phyloP scores from a whole-genome alignment of 495 filamentous ascomycete genomes.

The Durotheca rogersii region DNA sequence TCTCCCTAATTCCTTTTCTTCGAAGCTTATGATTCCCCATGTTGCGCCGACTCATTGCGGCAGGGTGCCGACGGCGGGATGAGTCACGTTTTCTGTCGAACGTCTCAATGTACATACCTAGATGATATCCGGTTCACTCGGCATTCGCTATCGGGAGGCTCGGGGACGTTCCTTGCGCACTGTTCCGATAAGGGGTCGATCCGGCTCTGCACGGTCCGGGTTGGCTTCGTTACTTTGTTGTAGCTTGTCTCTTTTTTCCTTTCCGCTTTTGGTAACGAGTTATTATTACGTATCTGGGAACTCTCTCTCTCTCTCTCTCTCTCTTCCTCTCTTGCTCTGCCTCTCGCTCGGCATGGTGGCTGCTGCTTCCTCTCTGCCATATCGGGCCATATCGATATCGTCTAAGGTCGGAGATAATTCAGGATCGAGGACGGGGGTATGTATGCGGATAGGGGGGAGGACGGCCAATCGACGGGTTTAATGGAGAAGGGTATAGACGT shows the following conservation, averaged over 20 bases:
- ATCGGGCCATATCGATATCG: slow-evolving; percentile 2
- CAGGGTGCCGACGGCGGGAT: slow-evolving; percentile 28
- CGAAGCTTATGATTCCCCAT: slow-evolving; percentile 45
- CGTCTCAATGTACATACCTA: slow-evolving; percentile 28
- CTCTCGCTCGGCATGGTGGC: slow-evolving; percentile 6
- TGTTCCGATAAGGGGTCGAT: slow-evolving; percentile 1
- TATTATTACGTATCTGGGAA: slow-evolving; percentile 8
- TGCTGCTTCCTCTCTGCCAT: slow-evolving; percentile 8
- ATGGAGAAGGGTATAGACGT: background rate
- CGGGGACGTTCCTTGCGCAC: slow-evolving; percentile 4
- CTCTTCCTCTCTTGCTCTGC: slow-evolving; percentile 1
- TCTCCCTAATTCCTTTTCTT: slow-evolving; percentile 29
- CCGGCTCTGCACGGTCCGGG: slow-evolving; percentile 13
- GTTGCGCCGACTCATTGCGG: slow-evolving; percentile 32
- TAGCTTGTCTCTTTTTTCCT: slow-evolving; percentile 1
- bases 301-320: slow-evolving; percentile 1
- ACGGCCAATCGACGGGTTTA: background rate
- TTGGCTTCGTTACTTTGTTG: slow-evolving; percentile 4
- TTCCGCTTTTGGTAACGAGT: slow-evolving; percentile 4
- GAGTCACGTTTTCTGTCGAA: slow-evolving; percentile 20
- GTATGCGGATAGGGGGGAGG: background rate
- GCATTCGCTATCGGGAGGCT: slow-evolving; percentile 5
- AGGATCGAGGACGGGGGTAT: slow-evolving; percentile 4
- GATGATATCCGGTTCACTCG: slow-evolving; percentile 26
- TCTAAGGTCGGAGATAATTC: slow-evolving; percentile 4